These are phyloP conservation scores for Tetracladium maxilliforme DNA, from an alignment of 2,329 filamentous ascomycete species.

Conservation along the genomic window DNA sequence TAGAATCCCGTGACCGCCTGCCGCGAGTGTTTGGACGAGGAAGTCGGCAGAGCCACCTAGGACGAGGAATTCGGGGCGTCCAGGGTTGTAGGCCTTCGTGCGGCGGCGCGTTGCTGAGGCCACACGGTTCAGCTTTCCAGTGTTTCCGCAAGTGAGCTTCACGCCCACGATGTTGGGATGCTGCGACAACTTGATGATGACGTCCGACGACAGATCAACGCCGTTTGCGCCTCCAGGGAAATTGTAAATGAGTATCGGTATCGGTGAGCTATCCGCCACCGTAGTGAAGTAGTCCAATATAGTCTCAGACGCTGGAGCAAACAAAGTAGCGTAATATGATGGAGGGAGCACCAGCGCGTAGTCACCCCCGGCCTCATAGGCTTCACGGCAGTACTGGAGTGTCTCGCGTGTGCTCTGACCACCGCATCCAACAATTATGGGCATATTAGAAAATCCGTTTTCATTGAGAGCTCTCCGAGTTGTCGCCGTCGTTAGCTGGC, in stretches of 20 bases:
- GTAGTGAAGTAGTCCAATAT: constrained; percentile 44
- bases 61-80: constrained; percentile 44
- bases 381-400: constrained; percentile 48
- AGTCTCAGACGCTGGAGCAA: constrained; percentile 29
- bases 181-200: constrained; percentile 55
- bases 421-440: constrained; percentile 52
- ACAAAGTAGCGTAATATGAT: constrained; percentile 47
- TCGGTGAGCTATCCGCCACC: constrained; percentile 32
- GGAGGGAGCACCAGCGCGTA: constrained; percentile 54
- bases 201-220: constrained; percentile 34
- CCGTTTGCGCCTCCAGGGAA: constrained; percentile 36
- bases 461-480: constrained; percentile 45
- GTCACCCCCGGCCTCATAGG: constrained; percentile 46
- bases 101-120: constrained; percentile 16
- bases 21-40: constrained; percentile 53
- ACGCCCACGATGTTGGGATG: constrained; percentile 74
- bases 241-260: constrained; percentile 40
- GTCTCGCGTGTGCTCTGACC: constrained; percentile 52
- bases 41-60: constrained; percentile 64
- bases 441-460: constrained; percentile 39
- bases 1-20: constrained; percentile 58
- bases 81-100: not conserved
- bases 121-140: constrained; percentile 41
- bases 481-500: constrained; percentile 39
- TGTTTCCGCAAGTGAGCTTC: constrained; percentile 70